These are phyloP conservation scores for Candida tetrigidarum DNA, from an alignment of 1,139 yeast species.

Conservation along the genomic window DNA sequence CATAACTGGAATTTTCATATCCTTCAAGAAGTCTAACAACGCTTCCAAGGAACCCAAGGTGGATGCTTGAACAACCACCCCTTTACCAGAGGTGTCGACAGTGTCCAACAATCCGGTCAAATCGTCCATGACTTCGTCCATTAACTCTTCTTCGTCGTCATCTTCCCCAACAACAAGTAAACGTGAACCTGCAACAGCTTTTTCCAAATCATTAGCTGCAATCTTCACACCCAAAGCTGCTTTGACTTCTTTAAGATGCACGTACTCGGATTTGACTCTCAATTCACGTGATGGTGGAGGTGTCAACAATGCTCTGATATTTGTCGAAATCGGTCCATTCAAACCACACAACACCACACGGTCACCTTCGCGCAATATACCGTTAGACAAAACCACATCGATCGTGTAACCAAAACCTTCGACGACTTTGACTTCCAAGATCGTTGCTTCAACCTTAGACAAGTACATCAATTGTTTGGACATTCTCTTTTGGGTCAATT, in stretches of 20 bases:
- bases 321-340: constrained; percentile 99
- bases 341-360: constrained; percentile 95
- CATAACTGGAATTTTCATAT: constrained; percentile 99
- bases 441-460: constrained; percentile 92
- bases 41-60: constrained; percentile 99
- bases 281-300: constrained; percentile 98
- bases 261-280: constrained; percentile 92
- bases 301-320: constrained; percentile 91
- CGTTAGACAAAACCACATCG: constrained; percentile 96
- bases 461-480: constrained; percentile 97
- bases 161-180: constrained; percentile 94
- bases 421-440: constrained; percentile 96
- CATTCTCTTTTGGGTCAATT: constrained; percentile 98
- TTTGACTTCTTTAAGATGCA: constrained; percentile 96
- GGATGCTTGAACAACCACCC: constrained; percentile 98
- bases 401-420: constrained; percentile 99
- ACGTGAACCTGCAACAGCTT: constrained; percentile 99
- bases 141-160: constrained; percentile 95
- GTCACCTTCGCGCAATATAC: constrained; percentile 93
- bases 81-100: constrained; percentile 92
- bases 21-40: constrained; percentile 92
- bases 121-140: constrained; percentile 99
- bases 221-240: constrained; percentile 99
- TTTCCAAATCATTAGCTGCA: constrained; percentile 96
- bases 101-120: constrained; percentile 93